These are phyloP conservation scores for Penicillium nordicum DNA, from an alignment of 2,329 filamentous ascomycete species.

Conservation along the genomic window DNA sequence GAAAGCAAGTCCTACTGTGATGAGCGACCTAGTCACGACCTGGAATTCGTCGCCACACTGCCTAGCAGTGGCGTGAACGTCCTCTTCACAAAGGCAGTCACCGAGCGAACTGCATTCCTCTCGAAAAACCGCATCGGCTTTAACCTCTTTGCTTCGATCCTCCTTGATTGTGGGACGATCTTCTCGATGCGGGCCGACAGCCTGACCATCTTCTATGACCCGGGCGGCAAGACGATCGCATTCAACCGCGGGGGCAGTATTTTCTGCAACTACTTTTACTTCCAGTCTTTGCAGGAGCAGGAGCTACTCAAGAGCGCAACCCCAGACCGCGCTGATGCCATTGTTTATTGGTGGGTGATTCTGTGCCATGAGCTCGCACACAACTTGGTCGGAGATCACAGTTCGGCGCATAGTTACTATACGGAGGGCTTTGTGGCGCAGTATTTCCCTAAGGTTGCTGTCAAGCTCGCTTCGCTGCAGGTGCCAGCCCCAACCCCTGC, in stretches of 20 bases:
- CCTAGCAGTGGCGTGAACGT: conserved; percentile 67
- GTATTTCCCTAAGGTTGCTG: conserved; percentile 69
- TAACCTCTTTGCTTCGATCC: conserved; percentile 64
- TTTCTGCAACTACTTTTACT: conserved; percentile 92
- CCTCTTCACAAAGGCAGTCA: conserved; percentile 61
- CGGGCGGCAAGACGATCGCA: conserved; percentile 74
- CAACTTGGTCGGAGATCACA: conserved; percentile 78
- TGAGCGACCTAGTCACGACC: conserved; percentile 67
- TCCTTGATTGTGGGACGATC: conserved; percentile 66
- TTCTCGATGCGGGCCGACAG: conserved; percentile 68
- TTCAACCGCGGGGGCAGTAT: conserved; percentile 86
- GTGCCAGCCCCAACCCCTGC: background rate
- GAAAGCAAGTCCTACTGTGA: conserved; percentile 88
- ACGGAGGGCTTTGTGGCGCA: conserved; percentile 75
- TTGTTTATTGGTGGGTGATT: conserved; percentile 92
- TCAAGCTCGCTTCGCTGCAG: conserved; percentile 44
- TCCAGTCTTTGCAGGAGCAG: conserved; percentile 69
- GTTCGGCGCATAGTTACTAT: conserved; percentile 76
- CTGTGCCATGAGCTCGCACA: conserved; percentile 93
- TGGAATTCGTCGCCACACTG: conserved; percentile 66
- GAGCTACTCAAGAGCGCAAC: conserved; percentile 41
- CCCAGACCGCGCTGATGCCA: conserved; percentile 61
- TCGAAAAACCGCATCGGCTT: conserved; percentile 59
- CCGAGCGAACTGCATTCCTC: conserved; percentile 57
- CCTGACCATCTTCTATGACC: conserved; percentile 85